Base-by-base conservation (phyloP, 2,329 filamentous ascomycete genomes). In the Tolypocladium capitatum region DNA sequence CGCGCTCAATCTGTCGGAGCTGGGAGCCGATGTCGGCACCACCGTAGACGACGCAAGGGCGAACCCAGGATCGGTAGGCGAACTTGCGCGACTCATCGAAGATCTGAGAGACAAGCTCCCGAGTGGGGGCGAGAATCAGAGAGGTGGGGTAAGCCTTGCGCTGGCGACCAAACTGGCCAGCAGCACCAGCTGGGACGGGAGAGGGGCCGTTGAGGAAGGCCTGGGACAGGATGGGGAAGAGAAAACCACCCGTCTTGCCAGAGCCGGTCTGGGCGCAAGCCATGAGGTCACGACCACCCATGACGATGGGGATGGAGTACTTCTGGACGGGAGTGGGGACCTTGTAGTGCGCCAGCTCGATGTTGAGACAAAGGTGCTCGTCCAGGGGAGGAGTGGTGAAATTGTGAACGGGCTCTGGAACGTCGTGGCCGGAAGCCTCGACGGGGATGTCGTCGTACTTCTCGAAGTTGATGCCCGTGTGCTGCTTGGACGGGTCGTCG, bases 401-500 rank as follows among this genome's bases (percentile, higher is more conserved):
- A 52, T 81, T 77, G 56, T 83, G 83, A 56, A 96, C 87, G 36
- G 91, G 85, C 63, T 97, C 92, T 42, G 92, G 92, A 46, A 97
- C 89, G 63, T 94, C 81, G 47, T 88, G 83, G 51, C 92, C 92
- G 51, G 91, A 96, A 54, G 92, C 92, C 72, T 97, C 92, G 55
- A 98, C 92, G 48, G 92, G 92, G 56, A 98, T 98, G 68, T 98
- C 92, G 64, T 98, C 92, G 71, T 98, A 98, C 77, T 98, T 98
- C 74, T 95, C 84, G 66, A 98, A 98, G 80, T 98, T 98, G 84
- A 98, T 97, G 70, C 92, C 92, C 32, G 89, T 96, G 62, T 94
- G 86, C 68, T 95, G 86, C 78, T 96, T 97, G 56, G 84, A 81
- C 53, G 91, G 88, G 63, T 97, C 92, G 67, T 97, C 91, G 58